Conservation (phyloP, 164 flowering plant species). For the Nelumbo lutea region DNA sequence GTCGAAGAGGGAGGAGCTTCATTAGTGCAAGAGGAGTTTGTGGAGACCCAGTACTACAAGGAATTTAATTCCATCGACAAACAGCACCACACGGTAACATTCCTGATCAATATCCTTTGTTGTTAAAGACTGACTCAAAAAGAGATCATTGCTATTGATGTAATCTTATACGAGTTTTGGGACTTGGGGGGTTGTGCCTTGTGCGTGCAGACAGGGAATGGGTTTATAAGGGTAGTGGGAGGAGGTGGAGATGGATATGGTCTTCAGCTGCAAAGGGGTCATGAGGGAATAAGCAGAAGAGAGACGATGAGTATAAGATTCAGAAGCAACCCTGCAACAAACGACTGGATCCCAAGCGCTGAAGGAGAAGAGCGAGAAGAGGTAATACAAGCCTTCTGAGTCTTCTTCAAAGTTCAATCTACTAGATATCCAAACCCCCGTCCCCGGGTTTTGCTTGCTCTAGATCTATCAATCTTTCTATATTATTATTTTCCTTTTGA, state of each 20-base stretch:
- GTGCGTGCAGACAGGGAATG: slow-evolving; percentile 49
- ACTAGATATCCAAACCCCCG: not conserved
- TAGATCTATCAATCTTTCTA: not conserved
- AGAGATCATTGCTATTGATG: too few species aligned
- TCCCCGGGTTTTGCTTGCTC: not conserved
- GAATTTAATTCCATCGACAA: slow-evolving; percentile 53
- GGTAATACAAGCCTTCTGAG: not conserved
- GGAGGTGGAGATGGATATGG: slow-evolving; percentile 15
- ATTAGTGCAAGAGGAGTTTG: slow-evolving; percentile 46
- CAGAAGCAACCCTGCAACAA: slow-evolving; percentile 40
- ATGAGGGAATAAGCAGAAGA: not conserved
- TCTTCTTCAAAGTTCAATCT: too few species aligned
- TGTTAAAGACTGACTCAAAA: too few species aligned
- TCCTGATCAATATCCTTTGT: not conserved
- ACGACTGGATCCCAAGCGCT: slow-evolving; percentile 34
- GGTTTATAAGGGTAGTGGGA: slow-evolving; percentile 45
- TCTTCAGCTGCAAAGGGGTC: slow-evolving; percentile 9
- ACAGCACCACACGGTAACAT: slow-evolving; percentile 54
- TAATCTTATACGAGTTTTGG: not conserved
- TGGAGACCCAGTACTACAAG: slow-evolving; percentile 65
- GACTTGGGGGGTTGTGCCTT: not conserved
- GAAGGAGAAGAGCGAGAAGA: slow-evolving; percentile 14
- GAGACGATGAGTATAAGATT: not conserved
- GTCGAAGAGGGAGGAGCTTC: slow-evolving; percentile 12
- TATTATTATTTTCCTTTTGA: not conserved